Percentiles rank a stretch among this genome's conserved stretches.
These are phyloP conservation scores for Umbilicaria muhlenbergii DNA, from an alignment of 495 filamentous ascomycete species.

Conservation along the genomic window DNA sequence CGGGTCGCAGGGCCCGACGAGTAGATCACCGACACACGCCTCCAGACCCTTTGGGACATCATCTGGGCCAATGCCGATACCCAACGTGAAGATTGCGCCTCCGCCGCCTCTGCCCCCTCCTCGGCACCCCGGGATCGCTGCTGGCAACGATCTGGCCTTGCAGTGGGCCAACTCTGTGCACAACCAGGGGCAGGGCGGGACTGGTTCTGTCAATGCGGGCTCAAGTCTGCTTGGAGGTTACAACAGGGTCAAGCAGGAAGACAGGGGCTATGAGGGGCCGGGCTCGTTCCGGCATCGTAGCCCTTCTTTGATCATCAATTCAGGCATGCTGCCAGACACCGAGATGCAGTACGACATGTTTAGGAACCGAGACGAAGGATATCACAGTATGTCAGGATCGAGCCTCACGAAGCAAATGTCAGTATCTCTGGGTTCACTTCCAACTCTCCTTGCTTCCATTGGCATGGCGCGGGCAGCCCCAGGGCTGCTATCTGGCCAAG, in stretches of 20 bases:
- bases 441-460: not conserved
- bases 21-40: slow-evolving; percentile 17
- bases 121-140: slow-evolving; percentile 34
- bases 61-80: slow-evolving; percentile 43
- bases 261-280: slow-evolving; percentile 11
- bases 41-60: slow-evolving; percentile 21
- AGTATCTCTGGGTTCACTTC: slow-evolving; percentile 7
- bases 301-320: slow-evolving; percentile 22
- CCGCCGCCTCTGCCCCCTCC: slow-evolving; percentile 47
- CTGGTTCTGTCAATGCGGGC: slow-evolving; percentile 32
- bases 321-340: slow-evolving; percentile 8
- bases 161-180: slow-evolving; percentile 33
- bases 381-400: slow-evolving; percentile 29
- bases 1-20: slow-evolving; percentile 7
- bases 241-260: slow-evolving; percentile 12
- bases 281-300: slow-evolving; percentile 18
- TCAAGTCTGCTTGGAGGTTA: slow-evolving; percentile 39
- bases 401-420: slow-evolving; percentile 23
- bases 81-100: slow-evolving; percentile 29
- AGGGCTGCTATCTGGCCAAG: not conserved
- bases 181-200: slow-evolving; percentile 15
- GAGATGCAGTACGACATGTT: slow-evolving; percentile 14
- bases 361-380: slow-evolving; percentile 31
- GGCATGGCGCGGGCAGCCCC: not conserved
- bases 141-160: slow-evolving; percentile 45